phyloP scores from a whole-genome alignment of 768 basidiomycete genomes.

The Russula olivacea region DNA sequence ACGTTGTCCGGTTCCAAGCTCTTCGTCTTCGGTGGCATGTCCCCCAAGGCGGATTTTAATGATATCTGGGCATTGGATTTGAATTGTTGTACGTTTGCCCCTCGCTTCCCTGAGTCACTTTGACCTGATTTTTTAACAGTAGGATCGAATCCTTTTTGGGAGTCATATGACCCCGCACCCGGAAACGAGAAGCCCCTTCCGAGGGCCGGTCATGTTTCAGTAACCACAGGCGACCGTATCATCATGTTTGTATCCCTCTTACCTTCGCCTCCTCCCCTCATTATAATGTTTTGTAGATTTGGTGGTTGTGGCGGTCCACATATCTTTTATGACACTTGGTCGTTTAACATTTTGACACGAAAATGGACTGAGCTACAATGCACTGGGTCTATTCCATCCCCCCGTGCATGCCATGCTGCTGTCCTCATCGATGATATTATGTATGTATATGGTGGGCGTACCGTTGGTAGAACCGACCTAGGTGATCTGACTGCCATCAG shows the following conservation, averaged over 20 bases:
- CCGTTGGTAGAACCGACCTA: constrained; percentile 93
- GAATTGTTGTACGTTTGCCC: constrained; percentile 65
- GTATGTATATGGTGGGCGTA: constrained; percentile 94
- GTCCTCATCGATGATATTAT: constrained; percentile 95
- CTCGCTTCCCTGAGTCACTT: constrained; percentile 9
- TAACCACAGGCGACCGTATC: no score
- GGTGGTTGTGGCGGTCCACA: constrained; percentile 98
- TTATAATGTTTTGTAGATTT: constrained; percentile 31
- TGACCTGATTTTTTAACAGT: constrained; percentile 42
- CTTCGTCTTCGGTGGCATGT: constrained; percentile 94
- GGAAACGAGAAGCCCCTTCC: constrained; percentile 62
- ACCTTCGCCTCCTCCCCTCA: no score
- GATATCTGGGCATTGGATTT: constrained; percentile 96
- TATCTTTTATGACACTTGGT: constrained; percentile 99
- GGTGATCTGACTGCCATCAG: constrained; percentile 96
- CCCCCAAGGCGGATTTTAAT: constrained; percentile 87
- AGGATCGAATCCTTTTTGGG: constrained; percentile 76
- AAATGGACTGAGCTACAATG: constrained; percentile 92
- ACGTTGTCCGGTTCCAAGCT: constrained; percentile 89
- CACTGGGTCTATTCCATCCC: constrained; percentile 93
- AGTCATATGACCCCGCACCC: constrained; percentile 55
- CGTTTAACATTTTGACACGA: constrained; percentile 73
- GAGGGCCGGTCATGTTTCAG: constrained; percentile 77
- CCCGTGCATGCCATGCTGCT: constrained; percentile 93
- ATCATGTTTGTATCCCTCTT: no score